Percentiles rank a stretch among this genome's conserved stretches.
phyloP scores from a whole-genome alignment of 768 basidiomycete genomes.

The Agrocybe pediades region DNA sequence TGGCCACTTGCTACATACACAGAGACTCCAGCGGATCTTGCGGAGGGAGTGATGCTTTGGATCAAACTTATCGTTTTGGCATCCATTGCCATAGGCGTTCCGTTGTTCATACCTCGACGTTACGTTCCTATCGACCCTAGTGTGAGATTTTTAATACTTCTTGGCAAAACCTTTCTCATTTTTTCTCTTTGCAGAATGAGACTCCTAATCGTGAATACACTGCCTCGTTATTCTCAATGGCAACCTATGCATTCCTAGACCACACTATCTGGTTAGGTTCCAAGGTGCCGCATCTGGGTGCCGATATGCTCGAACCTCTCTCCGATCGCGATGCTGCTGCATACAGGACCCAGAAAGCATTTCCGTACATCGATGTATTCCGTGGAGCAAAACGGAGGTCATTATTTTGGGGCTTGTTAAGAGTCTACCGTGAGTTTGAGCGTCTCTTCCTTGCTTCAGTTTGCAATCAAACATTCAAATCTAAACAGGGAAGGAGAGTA shows the following conservation, averaged over 20 bases:
- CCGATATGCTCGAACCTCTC: constrained; percentile 57
- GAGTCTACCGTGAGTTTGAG: constrained; percentile 27
- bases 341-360: constrained; percentile 20
- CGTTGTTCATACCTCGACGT: constrained; percentile 50
- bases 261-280: constrained; percentile 44
- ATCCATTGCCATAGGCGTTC: constrained; percentile 45
- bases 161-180: neutral
- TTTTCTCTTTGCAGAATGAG: constrained; percentile 27
- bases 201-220: constrained; percentile 48
- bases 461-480: neutral
- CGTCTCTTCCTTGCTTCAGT: neutral
- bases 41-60: constrained; percentile 51
- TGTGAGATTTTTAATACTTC: constrained; percentile 17
- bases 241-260: constrained; percentile 56
- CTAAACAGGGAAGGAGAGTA: constrained; percentile 24
- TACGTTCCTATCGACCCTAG: constrained; percentile 55
- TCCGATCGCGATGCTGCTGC: constrained; percentile 51
- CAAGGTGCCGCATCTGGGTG: constrained; percentile 41
- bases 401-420: constrained; percentile 46
- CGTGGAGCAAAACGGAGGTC: constrained; percentile 40
- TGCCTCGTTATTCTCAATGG: constrained; percentile 40
- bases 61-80: constrained; percentile 43
- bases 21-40: constrained; percentile 41
- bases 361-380: constrained; percentile 35
- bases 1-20: constrained; percentile 56